Percentiles rank a stretch among this genome's conserved stretches.
Evolutionary conservation across 352 stramenopile species (phyloP).

Genomic region (Phytophthora niederhauseri): DNA sequence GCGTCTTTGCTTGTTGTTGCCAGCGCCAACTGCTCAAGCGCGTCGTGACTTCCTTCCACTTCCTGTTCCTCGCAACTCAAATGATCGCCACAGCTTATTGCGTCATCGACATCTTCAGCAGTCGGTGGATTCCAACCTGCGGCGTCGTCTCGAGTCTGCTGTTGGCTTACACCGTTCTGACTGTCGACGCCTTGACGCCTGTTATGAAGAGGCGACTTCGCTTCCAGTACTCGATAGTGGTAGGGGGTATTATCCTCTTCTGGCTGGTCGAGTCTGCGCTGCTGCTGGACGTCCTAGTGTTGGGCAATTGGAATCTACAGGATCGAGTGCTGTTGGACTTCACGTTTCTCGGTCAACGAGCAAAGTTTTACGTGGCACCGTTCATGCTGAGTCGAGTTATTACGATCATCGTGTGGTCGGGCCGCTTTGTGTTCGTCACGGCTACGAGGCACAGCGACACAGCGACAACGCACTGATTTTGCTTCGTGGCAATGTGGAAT

Average conservation of each 20-base stretch:
- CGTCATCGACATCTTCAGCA: slow-evolving; percentile 6
- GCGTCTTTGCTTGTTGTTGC: slow-evolving; percentile 7
- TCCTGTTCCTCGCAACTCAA: slow-evolving; percentile 4
- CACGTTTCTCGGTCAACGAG: neutral
- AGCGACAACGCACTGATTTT: neutral
- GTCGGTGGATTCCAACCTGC: slow-evolving; percentile 10
- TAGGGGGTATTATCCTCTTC: slow-evolving; percentile 2
- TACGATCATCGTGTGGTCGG: slow-evolving; percentile 10
- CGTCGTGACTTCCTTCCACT: slow-evolving; percentile 18
- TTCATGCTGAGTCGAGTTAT: slow-evolving; percentile 12
- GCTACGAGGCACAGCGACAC: neutral
- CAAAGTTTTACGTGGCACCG: slow-evolving; percentile 7
- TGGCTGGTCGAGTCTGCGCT: neutral
- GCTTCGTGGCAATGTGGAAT: neutral
- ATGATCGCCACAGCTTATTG: neutral
- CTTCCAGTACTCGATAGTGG: slow-evolving; percentile 10
- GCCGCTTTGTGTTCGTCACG: slow-evolving; percentile 2
- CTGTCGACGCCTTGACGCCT: slow-evolving; percentile 14
- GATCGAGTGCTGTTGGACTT: slow-evolving; percentile 12
- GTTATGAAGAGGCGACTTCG: slow-evolving; percentile 7
- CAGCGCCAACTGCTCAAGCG: slow-evolving; percentile 14
- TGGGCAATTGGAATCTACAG: slow-evolving; percentile 11
- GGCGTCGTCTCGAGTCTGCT: slow-evolving; percentile 2
- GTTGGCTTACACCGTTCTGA: neutral
- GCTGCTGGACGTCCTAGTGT: slow-evolving; percentile 7